Percentiles rank a stretch among this genome's conserved stretches.
These are phyloP conservation scores for Microdochium nivale DNA, from an alignment of 2,329 filamentous ascomycete genomes.

Conservation along the genomic window DNA sequence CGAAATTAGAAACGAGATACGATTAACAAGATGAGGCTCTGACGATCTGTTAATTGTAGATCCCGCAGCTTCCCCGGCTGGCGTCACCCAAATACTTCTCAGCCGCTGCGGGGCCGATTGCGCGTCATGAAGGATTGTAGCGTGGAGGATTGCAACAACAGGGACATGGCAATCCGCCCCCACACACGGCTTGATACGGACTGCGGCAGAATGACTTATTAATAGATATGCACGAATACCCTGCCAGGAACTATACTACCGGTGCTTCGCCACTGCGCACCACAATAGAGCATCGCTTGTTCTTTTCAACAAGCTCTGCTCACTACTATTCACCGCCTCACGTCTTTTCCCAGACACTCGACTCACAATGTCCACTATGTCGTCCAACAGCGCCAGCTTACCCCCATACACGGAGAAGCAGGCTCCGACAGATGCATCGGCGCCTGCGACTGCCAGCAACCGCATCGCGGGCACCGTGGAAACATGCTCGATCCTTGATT, in stretches of 20 bases:
- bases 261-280: too few species aligned
- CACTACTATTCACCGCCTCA: not conserved
- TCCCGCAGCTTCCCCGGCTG: too few species aligned
- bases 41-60: too few species aligned
- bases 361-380: not conserved
- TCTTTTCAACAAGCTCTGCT: not conserved
- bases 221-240: too few species aligned
- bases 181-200: not conserved
- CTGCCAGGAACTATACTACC: too few species aligned
- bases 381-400: not conserved
- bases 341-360: not conserved
- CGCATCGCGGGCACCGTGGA: slow-evolving; percentile 1
- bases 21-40: too few species aligned
- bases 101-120: too few species aligned
- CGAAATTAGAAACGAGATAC: too few species aligned
- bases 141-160: not conserved
- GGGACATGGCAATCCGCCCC: not conserved
- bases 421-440: slow-evolving; percentile 1
- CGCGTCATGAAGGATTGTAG: not conserved
- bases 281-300: too few species aligned
- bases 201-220: not conserved
- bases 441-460: not conserved
- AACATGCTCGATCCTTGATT: slow-evolving; percentile 1
- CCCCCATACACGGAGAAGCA: slow-evolving; percentile 1
- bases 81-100: too few species aligned